Percentiles rank a stretch among this genome's conserved stretches.
phyloP scores from a whole-genome alignment of 2,329 filamentous ascomycete genomes.

The Hypomyces rosellus region DNA sequence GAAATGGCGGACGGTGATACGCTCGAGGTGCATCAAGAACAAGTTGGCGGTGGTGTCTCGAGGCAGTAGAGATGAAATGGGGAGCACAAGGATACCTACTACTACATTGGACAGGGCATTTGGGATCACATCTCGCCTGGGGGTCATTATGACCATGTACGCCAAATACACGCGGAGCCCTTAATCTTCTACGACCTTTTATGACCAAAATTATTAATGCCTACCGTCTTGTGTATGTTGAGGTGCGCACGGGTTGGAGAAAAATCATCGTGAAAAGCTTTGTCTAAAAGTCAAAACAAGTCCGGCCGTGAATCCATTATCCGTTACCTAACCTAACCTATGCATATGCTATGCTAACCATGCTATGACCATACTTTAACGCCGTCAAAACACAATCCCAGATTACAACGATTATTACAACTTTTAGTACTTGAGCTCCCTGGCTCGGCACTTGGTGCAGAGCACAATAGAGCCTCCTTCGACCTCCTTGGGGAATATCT shows the following conservation, averaged over 20 bases:
- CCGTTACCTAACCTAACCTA: constrained; percentile 1
- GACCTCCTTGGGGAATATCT: constrained; percentile 56
- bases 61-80: not conserved
- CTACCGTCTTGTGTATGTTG: not conserved
- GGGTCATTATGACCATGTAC: not conserved
- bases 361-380: constrained; percentile 9
- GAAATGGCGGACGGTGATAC: constrained; percentile 97
- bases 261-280: not conserved
- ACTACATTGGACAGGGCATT: constrained; percentile 3
- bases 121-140: constrained; percentile 2
- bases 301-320: constrained; percentile 5
- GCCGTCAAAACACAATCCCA: constrained; percentile 8
- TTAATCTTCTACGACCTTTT: constrained; percentile 4
- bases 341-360: not conserved
- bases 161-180: not conserved
- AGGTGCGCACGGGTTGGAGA: not conserved
- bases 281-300: constrained; percentile 1
- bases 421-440: constrained; percentile 49
- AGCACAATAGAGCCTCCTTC: constrained; percentile 46
- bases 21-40: constrained; percentile 95
- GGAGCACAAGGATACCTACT: not conserved
- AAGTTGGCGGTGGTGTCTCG: constrained; percentile 67
- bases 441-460: constrained; percentile 55
- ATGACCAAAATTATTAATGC: not conserved
- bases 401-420: constrained; percentile 1